A percentile compares a stretch with the other conserved stretches of the same genome.
These are phyloP conservation scores for Cucurbita ficifolia DNA, from an alignment of 306 rosid genomes.

Conservation along the genomic window DNA sequence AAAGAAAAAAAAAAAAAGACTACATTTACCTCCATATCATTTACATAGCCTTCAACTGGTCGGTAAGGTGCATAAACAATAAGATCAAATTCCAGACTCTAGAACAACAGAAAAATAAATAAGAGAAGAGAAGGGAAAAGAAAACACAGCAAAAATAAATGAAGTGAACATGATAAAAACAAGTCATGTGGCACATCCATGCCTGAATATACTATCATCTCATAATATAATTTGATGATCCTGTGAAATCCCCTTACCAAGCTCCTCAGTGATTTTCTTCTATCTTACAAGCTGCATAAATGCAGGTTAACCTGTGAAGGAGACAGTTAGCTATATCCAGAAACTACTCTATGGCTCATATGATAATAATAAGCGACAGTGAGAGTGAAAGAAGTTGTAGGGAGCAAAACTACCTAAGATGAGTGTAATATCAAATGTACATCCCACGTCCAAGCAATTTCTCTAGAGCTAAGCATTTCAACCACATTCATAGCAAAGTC, in stretches of 20 bases:
- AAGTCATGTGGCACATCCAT: constrained; percentile 42
- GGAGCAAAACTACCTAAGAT: not conserved
- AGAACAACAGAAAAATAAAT: constrained; percentile 17
- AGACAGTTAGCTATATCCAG: not conserved
- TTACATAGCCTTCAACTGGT: constrained; percentile 58
- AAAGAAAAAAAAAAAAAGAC: not conserved
- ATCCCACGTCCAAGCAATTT: not conserved
- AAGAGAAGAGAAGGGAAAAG: not conserved
- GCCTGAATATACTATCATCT: constrained; percentile 99
- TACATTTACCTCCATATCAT: constrained; percentile 55
- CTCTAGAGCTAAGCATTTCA: not conserved
- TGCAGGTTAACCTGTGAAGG: constrained; percentile 79
- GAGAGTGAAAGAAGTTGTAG: not conserved
- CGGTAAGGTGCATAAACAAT: constrained; percentile 89
- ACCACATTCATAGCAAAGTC: not conserved
- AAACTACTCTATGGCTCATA: not conserved
- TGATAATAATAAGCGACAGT: not conserved
- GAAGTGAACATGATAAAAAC: constrained; percentile 6
- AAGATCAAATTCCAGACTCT: constrained; percentile 91
- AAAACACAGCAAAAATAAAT: not conserved
- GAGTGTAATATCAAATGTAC: not conserved
- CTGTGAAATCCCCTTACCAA: constrained; percentile 97
- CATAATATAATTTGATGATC: constrained; percentile 96
- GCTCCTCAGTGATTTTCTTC: constrained; percentile 99
- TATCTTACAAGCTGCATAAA: constrained; percentile 93